Base-by-base conservation (phyloP, 2,329 filamentous ascomycete species). In the Cladosporium sphaerospermum region DNA sequence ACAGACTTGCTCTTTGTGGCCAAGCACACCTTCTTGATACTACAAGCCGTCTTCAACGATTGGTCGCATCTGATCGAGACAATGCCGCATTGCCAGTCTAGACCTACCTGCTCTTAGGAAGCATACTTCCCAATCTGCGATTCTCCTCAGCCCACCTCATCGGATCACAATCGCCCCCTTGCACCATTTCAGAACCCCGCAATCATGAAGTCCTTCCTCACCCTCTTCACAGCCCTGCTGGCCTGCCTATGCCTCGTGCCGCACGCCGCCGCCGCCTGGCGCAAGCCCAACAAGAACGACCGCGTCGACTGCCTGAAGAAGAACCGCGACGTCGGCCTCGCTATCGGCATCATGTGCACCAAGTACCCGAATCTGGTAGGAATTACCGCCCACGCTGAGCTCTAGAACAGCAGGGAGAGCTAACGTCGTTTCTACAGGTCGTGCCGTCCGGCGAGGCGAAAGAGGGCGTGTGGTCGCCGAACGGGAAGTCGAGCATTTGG, bases 231-330 rank as follows among this genome's bases (percentile, higher is more conserved):
- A 37, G 39, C 36, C 14, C 14, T 19, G 10, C 8, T 50, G 16
- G 47, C 47, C 39, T 42, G 16, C 39, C 47, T 50, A 37, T 50
- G 47, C 47, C 47, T 43, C 10, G 31, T 50, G 13, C 47, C 42
- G 10, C 16, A 16, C 14, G 32, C 47, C 31, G 16, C 33, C 28
- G 47, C 33, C 28, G 47, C 47, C 14, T 43, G 47, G 47, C 19
- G 36, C 32, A 13, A 10, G 9, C 37, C 16, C 31, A 18, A 36
- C 13, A 34, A 18, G 14, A 9, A 11, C 40, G 47, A 50, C 33
- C 47, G 39, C 10, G 6, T 14, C 2, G 14, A 13, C 11, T 50
- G 47, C 31, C 36, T 36, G 31, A 11, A 28, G 3, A 42, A 36
- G 31, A 36, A 34, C 13, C 2, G 28, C 18, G 47, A 50, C 31